phyloP scores from a whole-genome alignment of 768 basidiomycete genomes.

The Suillus bovinus region DNA sequence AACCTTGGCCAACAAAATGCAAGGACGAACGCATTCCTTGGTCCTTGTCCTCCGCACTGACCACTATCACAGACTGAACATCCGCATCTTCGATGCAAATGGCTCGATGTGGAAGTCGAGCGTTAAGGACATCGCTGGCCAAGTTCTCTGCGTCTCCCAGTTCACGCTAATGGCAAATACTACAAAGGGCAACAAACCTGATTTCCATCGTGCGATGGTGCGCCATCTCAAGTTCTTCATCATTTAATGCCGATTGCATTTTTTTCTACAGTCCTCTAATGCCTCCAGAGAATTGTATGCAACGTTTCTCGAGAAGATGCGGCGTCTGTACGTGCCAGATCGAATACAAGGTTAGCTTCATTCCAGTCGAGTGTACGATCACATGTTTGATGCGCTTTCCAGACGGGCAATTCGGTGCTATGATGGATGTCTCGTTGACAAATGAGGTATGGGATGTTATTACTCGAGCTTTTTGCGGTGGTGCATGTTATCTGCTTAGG shows the following conservation, averaged over 20 bases:
- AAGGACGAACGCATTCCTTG: slow-evolving; percentile 20
- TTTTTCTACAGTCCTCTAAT: slow-evolving; percentile 57
- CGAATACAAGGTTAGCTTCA: slow-evolving; percentile 71
- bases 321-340: slow-evolving; percentile 64
- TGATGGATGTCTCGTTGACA: slow-evolving; percentile 88
- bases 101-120: slow-evolving; percentile 82
- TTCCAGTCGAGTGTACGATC: neutral
- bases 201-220: slow-evolving; percentile 95
- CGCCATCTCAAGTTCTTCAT: slow-evolving; percentile 19
- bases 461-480: slow-evolving; percentile 5
- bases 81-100: slow-evolving; percentile 70
- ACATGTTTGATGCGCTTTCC: slow-evolving; percentile 1
- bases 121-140: slow-evolving; percentile 87
- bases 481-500: slow-evolving; percentile 41
- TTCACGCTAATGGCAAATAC: slow-evolving; percentile 90
- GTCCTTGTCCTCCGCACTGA: slow-evolving; percentile 11
- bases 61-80: slow-evolving; percentile 50
- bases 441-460: slow-evolving; percentile 67
- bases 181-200: slow-evolving; percentile 85
- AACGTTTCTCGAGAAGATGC: slow-evolving; percentile 69
- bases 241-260: neutral
- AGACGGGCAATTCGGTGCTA: slow-evolving; percentile 96
- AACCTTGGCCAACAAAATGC: slow-evolving; percentile 83
- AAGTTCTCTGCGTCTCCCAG: slow-evolving; percentile 93
- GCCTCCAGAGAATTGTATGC: slow-evolving; percentile 69